A percentile compares a stretch with the other conserved stretches of the same genome.
These are phyloP conservation scores for Paspalum notatum DNA, from an alignment of 176 grass and related monocot species.

Conservation along the genomic window DNA sequence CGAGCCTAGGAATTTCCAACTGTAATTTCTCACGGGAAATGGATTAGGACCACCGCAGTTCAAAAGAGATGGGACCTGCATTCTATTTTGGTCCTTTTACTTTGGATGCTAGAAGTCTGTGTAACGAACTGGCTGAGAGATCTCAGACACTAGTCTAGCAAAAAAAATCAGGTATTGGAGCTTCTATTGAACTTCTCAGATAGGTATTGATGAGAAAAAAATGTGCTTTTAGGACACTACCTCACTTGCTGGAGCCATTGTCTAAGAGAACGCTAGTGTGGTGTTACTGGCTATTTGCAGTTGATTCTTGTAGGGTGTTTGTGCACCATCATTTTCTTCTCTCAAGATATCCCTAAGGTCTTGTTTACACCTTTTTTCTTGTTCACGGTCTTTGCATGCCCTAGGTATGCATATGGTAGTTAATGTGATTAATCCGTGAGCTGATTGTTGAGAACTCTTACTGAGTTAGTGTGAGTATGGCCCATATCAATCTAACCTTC, in stretches of 20 bases:
- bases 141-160: not conserved
- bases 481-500: not conserved
- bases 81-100: not conserved
- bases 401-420: not conserved
- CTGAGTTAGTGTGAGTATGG: not conserved
- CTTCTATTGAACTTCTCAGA: slow-evolving; percentile 1
- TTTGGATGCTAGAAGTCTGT: not conserved
- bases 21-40: not conserved
- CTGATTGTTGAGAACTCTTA: not conserved
- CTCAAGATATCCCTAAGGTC: not conserved
- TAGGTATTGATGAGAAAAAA: not conserved
- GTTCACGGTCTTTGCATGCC: not conserved
- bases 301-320: slow-evolving; percentile 3
- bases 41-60: not conserved
- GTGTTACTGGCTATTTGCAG: not conserved
- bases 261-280: not conserved
- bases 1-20: not conserved
- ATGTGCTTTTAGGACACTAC: slow-evolving; percentile 5
- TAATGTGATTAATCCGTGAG: not conserved
- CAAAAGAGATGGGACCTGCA: not conserved
- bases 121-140: slow-evolving; percentile 1
- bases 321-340: not conserved
- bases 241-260: not conserved
- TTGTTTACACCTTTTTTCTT: slow-evolving; percentile 2
- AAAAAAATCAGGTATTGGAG: not conserved